A percentile compares a stretch with the other conserved stretches of the same genome.
Conservation (phyloP, 2,329 filamentous ascomycete genomes). For the Simplicillium sp. region DNA sequence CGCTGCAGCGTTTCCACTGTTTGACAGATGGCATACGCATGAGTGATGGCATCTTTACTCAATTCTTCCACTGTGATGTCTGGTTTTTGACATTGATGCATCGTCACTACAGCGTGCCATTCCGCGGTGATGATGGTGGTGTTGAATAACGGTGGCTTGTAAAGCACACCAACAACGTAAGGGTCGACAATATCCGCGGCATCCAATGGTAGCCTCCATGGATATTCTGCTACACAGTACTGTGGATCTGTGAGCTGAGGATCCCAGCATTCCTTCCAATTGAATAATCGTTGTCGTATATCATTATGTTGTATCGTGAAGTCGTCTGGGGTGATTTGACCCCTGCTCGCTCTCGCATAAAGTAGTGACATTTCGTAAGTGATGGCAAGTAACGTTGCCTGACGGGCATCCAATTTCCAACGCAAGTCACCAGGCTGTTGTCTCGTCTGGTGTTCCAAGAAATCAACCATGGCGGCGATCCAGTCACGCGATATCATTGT, state of each 20-base stretch:
- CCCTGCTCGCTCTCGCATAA: slow-evolving; percentile 58
- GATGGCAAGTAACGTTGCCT: slow-evolving; percentile 59
- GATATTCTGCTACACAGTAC: slow-evolving; percentile 56
- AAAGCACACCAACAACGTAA: slow-evolving; percentile 60
- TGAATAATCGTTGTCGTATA: slow-evolving; percentile 35
- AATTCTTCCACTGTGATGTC: slow-evolving; percentile 41
- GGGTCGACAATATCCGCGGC: slow-evolving; percentile 65
- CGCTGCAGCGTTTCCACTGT: slow-evolving; percentile 70
- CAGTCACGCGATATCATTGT: slow-evolving; percentile 68
- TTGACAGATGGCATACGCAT: slow-evolving; percentile 64
- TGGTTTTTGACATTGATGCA: slow-evolving; percentile 69
- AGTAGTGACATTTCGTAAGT: slow-evolving; percentile 73
- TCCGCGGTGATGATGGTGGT: slow-evolving; percentile 70
- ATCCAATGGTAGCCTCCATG: slow-evolving; percentile 38
- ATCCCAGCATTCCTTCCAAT: slow-evolving; percentile 50
- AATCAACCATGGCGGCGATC: slow-evolving; percentile 58
- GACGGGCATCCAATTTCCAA: slow-evolving; percentile 58
- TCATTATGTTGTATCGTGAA: slow-evolving; percentile 54
- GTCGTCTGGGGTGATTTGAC: slow-evolving; percentile 52
- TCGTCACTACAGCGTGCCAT: slow-evolving; percentile 67
- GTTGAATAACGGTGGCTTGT: slow-evolving; percentile 59
- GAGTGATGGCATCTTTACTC: slow-evolving; percentile 43
- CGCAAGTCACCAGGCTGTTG: slow-evolving; percentile 52
- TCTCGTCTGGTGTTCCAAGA: slow-evolving; percentile 48
- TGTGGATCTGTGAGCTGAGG: slow-evolving; percentile 50